These are phyloP conservation scores for Tothia fuscella DNA, from an alignment of 2,329 filamentous ascomycete species.

Conservation along the genomic window DNA sequence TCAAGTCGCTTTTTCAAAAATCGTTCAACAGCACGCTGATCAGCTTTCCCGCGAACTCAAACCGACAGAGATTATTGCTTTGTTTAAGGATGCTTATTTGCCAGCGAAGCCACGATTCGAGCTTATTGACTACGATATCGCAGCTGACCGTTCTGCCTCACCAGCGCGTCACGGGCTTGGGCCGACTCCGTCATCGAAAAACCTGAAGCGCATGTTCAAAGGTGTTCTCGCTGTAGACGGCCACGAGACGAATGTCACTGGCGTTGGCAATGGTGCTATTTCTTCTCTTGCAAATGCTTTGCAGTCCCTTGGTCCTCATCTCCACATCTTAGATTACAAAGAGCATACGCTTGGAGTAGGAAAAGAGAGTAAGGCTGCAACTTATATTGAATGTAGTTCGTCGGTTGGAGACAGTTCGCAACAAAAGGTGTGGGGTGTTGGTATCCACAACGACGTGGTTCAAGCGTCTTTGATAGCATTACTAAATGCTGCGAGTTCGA, in stretches of 20 bases:
- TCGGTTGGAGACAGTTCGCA: constrained; percentile 48
- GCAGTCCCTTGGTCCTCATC: constrained; percentile 63
- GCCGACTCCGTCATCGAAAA: constrained; percentile 64
- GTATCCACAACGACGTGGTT: constrained; percentile 85
- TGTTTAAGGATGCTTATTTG: constrained; percentile 86
- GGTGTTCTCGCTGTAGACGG: constrained; percentile 77
- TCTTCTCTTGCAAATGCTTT: constrained; percentile 83
- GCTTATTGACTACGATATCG: constrained; percentile 91
- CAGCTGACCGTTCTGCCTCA: constrained; percentile 63
- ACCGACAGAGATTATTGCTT: constrained; percentile 66
- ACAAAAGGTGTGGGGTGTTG: constrained; percentile 80
- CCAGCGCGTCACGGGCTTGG: constrained; percentile 54
- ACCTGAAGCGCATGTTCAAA: constrained; percentile 70
- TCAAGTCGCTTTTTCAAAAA: constrained; percentile 78
- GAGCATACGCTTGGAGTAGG: constrained; percentile 83
- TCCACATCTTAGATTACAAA: constrained; percentile 92
- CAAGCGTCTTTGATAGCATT: constrained; percentile 80
- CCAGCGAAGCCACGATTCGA: no score
- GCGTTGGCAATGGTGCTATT: constrained; percentile 80
- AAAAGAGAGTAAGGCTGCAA: constrained; percentile 78
- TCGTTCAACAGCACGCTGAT: constrained; percentile 77
- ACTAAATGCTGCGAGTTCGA: constrained; percentile 74
- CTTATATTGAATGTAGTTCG: constrained; percentile 81
- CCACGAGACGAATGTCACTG: constrained; percentile 63
- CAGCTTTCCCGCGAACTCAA: constrained; percentile 71